Evolutionary conservation across 148 eudicot species (phyloP).

Genomic region (Rhododendron molle): DNA sequence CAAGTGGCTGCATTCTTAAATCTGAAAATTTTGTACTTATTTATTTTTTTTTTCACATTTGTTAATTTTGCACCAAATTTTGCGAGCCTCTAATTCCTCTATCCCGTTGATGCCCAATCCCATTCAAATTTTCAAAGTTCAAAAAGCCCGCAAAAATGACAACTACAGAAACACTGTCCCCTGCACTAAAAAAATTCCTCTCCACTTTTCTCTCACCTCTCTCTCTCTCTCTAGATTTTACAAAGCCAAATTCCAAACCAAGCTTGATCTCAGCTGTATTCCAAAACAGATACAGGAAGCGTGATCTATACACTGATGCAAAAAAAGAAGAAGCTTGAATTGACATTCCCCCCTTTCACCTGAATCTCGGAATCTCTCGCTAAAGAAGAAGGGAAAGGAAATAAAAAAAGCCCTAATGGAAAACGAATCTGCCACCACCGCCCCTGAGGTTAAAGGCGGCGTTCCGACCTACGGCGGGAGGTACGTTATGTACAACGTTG

Average conservation of each 20-base stretch:
- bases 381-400: neutral
- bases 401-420: constrained; percentile 35
- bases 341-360: neutral
- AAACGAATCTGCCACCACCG: constrained; percentile 22
- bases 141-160: neutral
- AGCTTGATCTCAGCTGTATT: neutral
- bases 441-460: constrained; percentile 40
- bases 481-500: constrained; percentile 52
- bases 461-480: constrained; percentile 45
- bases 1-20: no score
- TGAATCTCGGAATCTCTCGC: constrained; percentile 1
- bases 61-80: no score
- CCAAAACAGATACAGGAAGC: neutral
- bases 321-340: neutral
- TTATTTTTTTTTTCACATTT: no score
- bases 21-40: no score
- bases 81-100: no score
- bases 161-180: neutral
- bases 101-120: neutral
- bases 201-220: neutral
- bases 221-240: neutral
- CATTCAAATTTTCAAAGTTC: constrained; percentile 2
- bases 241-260: neutral
- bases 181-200: no score
- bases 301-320: neutral